These are phyloP conservation scores for Leccinum broughii DNA, from an alignment of 768 basidiomycete genomes.

Conservation along the genomic window DNA sequence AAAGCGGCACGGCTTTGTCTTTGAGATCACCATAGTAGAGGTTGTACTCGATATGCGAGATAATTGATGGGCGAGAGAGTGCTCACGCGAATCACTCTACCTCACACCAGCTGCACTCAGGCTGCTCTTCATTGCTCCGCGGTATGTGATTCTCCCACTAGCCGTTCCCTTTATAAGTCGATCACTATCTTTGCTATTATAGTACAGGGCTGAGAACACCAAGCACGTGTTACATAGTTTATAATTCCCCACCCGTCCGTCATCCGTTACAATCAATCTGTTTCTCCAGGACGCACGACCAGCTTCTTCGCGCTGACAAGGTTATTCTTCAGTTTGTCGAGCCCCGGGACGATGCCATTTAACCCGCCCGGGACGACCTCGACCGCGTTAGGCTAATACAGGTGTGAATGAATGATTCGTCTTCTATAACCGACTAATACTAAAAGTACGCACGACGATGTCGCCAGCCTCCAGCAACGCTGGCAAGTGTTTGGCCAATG, in stretches of 20 bases:
- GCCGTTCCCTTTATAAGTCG: too few relatives aligned
- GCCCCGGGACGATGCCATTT: conserved; percentile 33
- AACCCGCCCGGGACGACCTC: conserved; percentile 40
- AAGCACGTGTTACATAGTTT: background rate
- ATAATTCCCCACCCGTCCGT: background rate
- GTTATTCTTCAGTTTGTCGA: conserved; percentile 36
- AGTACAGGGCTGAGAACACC: background rate
- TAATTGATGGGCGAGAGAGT: too few relatives aligned
- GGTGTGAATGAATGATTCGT: background rate
- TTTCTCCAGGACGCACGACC: conserved; percentile 34
- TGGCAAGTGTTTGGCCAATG: conserved; percentile 13
- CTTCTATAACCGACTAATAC: background rate
- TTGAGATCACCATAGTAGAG: too few relatives aligned
- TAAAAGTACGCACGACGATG: conserved; percentile 14
- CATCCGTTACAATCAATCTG: conserved; percentile 1
- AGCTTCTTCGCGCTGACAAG: conserved; percentile 39
- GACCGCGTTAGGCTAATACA: conserved; percentile 16
- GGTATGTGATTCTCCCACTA: too few relatives aligned
- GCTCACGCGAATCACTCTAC: too few relatives aligned
- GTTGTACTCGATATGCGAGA: too few relatives aligned
- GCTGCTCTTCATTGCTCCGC: too few relatives aligned
- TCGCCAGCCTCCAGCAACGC: conserved; percentile 15
- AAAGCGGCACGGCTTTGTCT: too few relatives aligned
- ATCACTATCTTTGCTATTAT: too few relatives aligned
- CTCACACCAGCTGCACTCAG: too few relatives aligned